phyloP scores from a whole-genome alignment of 495 filamentous ascomycete species.

The Talaromyces adpressus region DNA sequence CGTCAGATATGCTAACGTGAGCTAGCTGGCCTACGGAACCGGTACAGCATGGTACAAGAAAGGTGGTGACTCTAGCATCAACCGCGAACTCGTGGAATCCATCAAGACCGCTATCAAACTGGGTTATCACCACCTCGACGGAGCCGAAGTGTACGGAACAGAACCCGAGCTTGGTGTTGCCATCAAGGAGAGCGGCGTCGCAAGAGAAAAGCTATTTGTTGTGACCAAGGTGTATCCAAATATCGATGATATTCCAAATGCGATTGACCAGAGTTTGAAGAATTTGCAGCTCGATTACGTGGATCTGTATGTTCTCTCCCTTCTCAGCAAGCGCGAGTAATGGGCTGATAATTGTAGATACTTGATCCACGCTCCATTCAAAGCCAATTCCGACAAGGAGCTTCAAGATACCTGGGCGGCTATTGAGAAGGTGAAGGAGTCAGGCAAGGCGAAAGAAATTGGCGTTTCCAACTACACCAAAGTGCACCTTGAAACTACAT shows the following conservation, averaged over 20 bases:
- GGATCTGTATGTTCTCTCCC: constrained; percentile 68
- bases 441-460: constrained; percentile 67
- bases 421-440: constrained; percentile 64
- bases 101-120: constrained; percentile 40
- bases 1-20: not conserved
- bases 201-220: constrained; percentile 61
- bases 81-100: constrained; percentile 17
- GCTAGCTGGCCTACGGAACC: constrained; percentile 11
- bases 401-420: constrained; percentile 68
- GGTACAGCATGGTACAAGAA: constrained; percentile 15
- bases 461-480: constrained; percentile 79
- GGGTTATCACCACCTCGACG: constrained; percentile 69
- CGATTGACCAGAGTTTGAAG: constrained; percentile 65
- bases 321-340: constrained; percentile 41
- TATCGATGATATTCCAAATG: constrained; percentile 56
- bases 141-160: constrained; percentile 41
- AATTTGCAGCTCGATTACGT: constrained; percentile 75
- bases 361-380: constrained; percentile 73
- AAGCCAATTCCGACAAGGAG: constrained; percentile 47
- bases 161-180: constrained; percentile 18
- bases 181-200: constrained; percentile 51
- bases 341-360: constrained; percentile 39
- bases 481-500: constrained; percentile 57
- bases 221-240: constrained; percentile 63
- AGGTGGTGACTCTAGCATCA: constrained; percentile 10